Evolutionary conservation across 2,329 filamentous ascomycete genomes (phyloP).

Genomic region (Aspergillus ochraceoroseus): DNA sequence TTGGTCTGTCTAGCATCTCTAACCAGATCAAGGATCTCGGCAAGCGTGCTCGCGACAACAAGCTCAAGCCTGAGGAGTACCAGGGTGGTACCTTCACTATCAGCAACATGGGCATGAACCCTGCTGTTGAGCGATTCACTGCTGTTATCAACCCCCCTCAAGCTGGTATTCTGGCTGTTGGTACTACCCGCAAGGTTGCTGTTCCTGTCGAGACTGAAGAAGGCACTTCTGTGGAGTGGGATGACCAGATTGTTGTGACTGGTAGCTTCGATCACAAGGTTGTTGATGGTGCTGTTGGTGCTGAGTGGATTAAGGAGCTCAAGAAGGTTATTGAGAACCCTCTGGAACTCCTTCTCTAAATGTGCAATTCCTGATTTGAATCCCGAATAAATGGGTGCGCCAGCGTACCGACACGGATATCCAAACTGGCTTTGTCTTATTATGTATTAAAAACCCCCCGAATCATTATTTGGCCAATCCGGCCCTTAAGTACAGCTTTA

Average conservation of each 20-base stretch:
- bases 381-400: conserved; percentile 14
- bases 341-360: conserved; percentile 83
- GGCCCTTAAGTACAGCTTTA: conserved; percentile 29
- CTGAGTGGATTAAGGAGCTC: conserved; percentile 92
- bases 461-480: conserved; percentile 25
- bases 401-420: conserved; percentile 20
- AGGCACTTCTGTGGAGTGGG: conserved; percentile 76
- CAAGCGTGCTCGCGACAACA: conserved; percentile 91
- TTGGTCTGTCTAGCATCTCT: conserved; percentile 85
- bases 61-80: conserved; percentile 99
- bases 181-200: conserved; percentile 92
- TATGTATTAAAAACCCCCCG: conserved; percentile 37
- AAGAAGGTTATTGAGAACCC: conserved; percentile 99
- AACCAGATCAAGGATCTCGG: conserved; percentile 89
- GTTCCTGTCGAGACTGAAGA: conserved; percentile 81
- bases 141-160: conserved; percentile 99
- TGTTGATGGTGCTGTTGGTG: conserved; percentile 90
- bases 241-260: conserved; percentile 94
- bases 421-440: conserved; percentile 26
- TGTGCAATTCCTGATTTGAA: conserved; percentile 8
- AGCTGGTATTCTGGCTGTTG: conserved; percentile 89
- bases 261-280: conserved; percentile 99
- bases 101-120: conserved; percentile 99
- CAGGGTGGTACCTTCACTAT: conserved; percentile 98
- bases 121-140: conserved; percentile 91